A percentile compares a stretch with the other conserved stretches of the same genome.
phyloP scores from a whole-genome alignment of 495 filamentous ascomycete species.

The Neurospora tetraspora region DNA sequence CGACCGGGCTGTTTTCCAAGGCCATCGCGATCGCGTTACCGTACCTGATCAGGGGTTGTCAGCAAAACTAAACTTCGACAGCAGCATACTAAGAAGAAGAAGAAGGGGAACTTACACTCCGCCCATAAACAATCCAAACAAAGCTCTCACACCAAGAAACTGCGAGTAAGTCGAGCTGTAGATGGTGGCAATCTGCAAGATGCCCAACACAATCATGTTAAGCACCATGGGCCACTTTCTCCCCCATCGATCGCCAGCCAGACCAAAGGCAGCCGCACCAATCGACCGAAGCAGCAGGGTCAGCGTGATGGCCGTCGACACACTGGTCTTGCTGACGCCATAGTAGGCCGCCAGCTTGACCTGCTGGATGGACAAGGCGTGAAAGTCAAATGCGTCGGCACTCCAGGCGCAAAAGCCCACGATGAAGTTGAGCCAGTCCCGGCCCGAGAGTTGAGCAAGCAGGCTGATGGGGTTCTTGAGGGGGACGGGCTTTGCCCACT shows the following conservation, averaged over 20 bases:
- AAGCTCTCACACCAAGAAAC: slow-evolving; percentile 57
- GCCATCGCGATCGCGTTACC: slow-evolving; percentile 77
- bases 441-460: slow-evolving; percentile 42
- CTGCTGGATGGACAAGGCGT: slow-evolving; percentile 63
- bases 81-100: not conserved
- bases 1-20: slow-evolving; percentile 61
- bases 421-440: slow-evolving; percentile 54
- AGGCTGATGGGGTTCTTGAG: slow-evolving; percentile 53
- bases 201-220: slow-evolving; percentile 54
- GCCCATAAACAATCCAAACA: slow-evolving; percentile 79
- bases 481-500: slow-evolving; percentile 51
- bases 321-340: slow-evolving; percentile 50
- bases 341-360: slow-evolving; percentile 61
- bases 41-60: slow-evolving; percentile 29
- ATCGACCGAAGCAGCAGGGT: slow-evolving; percentile 61
- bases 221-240: slow-evolving; percentile 72
- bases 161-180: slow-evolving; percentile 55
- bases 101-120: slow-evolving; percentile 37
- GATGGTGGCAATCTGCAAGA: slow-evolving; percentile 64
- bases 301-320: slow-evolving; percentile 64
- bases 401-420: slow-evolving; percentile 57
- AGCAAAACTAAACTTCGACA: not conserved
- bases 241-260: slow-evolving; percentile 65
- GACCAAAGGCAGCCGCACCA: slow-evolving; percentile 60
- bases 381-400: slow-evolving; percentile 69